These are phyloP conservation scores for Starmerella stigmatis DNA, from an alignment of 805 yeast species.

Conservation along the genomic window DNA sequence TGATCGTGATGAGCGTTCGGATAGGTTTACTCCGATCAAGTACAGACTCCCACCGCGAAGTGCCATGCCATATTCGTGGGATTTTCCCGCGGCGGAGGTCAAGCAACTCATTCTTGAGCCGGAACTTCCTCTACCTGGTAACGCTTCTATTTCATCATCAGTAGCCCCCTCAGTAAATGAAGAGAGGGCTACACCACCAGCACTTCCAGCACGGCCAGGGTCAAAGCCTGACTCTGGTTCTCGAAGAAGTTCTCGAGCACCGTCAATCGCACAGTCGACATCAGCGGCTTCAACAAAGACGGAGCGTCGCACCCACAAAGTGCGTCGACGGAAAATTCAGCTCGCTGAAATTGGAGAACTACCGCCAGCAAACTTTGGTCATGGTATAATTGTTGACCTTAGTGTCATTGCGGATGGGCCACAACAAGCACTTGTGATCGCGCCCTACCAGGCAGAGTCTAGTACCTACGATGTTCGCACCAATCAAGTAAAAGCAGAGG, in stretches of 20 bases:
- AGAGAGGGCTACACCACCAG: neutral
- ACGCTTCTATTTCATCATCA: slow-evolving; percentile 1
- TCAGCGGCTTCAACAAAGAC: neutral
- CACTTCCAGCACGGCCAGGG: neutral
- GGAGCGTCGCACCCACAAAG: neutral
- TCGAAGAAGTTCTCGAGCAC: neutral
- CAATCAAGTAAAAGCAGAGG: slow-evolving; percentile 17
- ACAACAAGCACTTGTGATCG: slow-evolving; percentile 72
- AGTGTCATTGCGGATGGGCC: slow-evolving; percentile 97
- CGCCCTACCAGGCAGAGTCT: slow-evolving; percentile 66
- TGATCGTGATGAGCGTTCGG: slow-evolving; percentile 30
- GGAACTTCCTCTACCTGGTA: slow-evolving; percentile 28
- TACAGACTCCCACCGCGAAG: slow-evolving; percentile 79
- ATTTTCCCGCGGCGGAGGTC: slow-evolving; percentile 79
- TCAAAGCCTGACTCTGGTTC: neutral
- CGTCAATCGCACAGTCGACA: neutral
- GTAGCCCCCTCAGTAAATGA: neutral
- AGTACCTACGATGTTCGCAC: slow-evolving; percentile 48
- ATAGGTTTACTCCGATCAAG: slow-evolving; percentile 62
- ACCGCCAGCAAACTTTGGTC: slow-evolving; percentile 62
- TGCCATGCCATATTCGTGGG: slow-evolving; percentile 98
- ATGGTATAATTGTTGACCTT: slow-evolving; percentile 56
- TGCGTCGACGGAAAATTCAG: slow-evolving; percentile 50
- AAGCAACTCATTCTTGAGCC: slow-evolving; percentile 70
- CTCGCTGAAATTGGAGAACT: slow-evolving; percentile 87